Conservation (phyloP, 176 grass and related monocot species). For the Cocos nucifera region DNA sequence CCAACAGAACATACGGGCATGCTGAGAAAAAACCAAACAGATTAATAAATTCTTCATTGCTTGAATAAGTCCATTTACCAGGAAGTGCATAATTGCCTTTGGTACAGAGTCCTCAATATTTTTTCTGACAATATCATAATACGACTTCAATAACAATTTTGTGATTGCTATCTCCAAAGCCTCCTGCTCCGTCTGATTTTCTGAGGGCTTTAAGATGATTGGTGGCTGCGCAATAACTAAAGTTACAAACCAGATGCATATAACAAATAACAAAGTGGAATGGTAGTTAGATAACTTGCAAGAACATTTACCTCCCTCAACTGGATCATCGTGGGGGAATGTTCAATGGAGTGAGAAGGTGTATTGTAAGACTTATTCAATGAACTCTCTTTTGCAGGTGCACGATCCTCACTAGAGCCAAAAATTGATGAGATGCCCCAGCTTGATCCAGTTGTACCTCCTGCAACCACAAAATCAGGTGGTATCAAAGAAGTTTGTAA, state of each 20-base stretch:
- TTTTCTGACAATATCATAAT: constrained; percentile 96
- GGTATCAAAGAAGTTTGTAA: background rate
- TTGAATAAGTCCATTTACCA: constrained; percentile 11
- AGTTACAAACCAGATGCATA: constrained; percentile 9
- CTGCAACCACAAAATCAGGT: constrained; percentile 25
- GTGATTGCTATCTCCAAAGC: constrained; percentile 62
- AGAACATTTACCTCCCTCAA: constrained; percentile 54
- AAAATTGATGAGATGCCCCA: constrained; percentile 33
- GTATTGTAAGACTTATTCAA: constrained; percentile 23
- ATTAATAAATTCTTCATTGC: background rate
- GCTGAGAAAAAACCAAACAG: background rate
- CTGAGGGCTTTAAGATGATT: constrained; percentile 59
- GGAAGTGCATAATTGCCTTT: constrained; percentile 95
- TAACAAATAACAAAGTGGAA: background rate
- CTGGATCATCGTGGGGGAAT: constrained; percentile 37
- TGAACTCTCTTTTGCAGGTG: constrained; percentile 30
- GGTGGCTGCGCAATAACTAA: constrained; percentile 48
- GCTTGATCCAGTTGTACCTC: constrained; percentile 29
- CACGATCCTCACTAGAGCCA: constrained; percentile 24
- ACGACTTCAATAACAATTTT: constrained; percentile 74
- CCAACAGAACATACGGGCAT: background rate
- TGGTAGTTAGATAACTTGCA: no score
- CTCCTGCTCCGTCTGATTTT: constrained; percentile 66
- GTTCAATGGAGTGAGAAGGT: constrained; percentile 33
- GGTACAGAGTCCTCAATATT: constrained; percentile 73